phyloP scores from a whole-genome alignment of 2,329 filamentous ascomycete genomes.

The Colletotrichum euphorbiae region DNA sequence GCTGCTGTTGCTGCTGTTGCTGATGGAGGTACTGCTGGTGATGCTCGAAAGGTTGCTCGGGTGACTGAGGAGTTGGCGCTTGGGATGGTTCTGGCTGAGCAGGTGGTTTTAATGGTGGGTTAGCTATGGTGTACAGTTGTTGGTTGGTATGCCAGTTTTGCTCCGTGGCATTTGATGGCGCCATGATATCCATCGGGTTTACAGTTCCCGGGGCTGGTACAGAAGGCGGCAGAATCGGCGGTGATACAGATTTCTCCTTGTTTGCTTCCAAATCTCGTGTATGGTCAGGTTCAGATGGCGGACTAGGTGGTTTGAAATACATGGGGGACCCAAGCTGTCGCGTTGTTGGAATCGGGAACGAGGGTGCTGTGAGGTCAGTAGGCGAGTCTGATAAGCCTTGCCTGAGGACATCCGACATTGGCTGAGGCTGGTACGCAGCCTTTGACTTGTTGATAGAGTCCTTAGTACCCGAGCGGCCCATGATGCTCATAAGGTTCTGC shows the following conservation, averaged over 20 bases:
- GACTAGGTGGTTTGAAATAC: conserved; percentile 22
- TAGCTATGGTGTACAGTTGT: conserved; percentile 50
- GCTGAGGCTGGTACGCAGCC: conserved; percentile 9
- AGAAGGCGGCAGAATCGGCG: conserved; percentile 44
- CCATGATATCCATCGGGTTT: conserved; percentile 67
- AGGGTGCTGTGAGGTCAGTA: conserved; percentile 43
- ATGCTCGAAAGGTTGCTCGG: conserved; percentile 24
- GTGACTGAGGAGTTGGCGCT: conserved; percentile 42
- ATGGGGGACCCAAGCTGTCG: conserved; percentile 27
- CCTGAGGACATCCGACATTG: conserved; percentile 23
- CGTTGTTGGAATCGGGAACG: not conserved
- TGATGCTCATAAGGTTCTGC: conserved; percentile 51
- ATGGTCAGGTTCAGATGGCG: conserved; percentile 24
- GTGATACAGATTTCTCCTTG: conserved; percentile 15
- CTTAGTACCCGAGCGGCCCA: conserved; percentile 48
- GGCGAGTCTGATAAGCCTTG: conserved; percentile 46
- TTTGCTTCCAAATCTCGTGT: conserved; percentile 9
- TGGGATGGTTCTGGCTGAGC: conserved; percentile 44
- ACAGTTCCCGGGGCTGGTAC: conserved; percentile 59
- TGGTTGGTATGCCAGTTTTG: conserved; percentile 49
- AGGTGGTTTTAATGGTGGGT: conserved; percentile 35
- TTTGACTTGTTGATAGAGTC: conserved; percentile 23
- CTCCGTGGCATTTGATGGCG: conserved; percentile 52
- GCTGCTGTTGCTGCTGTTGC: conserved; percentile 22
- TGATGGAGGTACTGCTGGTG: conserved; percentile 21